Evolutionary conservation across 2,329 filamentous ascomycete species (phyloP), one percentile per base, ranked within the genome.

Genomic region (Monosporascus cannonballus): DNA sequence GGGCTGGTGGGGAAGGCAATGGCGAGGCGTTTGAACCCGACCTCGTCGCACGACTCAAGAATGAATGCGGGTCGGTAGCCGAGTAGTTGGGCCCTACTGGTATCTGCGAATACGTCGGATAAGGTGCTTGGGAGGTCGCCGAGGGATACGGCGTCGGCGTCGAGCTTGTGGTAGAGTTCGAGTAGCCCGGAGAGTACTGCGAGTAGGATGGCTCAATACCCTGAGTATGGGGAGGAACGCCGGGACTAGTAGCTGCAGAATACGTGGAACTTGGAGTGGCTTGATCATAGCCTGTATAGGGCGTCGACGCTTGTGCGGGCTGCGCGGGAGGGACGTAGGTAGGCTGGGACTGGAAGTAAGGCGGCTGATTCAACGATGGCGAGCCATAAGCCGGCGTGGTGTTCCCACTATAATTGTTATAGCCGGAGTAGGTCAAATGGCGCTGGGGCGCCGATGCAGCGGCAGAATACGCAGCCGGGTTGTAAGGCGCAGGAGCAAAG

Each of bases 381-480:
- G 62, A 62, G 24, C 55, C 54, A 30, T 65, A 62, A 36, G 67
- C 59, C 46, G 74, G 67, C 15, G 68, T 66, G 39, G 6, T 20
- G 24, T 46, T 46, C 17, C 20, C 25, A 46, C 65, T 67, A 59
- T 78, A 76, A 56, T 64, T 65, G 56, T 74, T 73, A 54, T 79
- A 78, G 51, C 76, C 77, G 47, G 75, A 69, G 53, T 80, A 76
- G 1, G 78, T 77, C 46, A 75, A 67, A 51, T 78, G 76, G 44
- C 79, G 72, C 59, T 83, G 80, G 11, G 77, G 76, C 6, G 63
- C 56, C 27, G 65, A 66, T 25, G 76, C 37, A 20, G 64, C 70
- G 57, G 66, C 71, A 50, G 79, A 78, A 67, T 84, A 84, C 48
- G 79, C 80, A 42, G 80, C 80, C 25, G 81, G 81, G 60, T 84